Conservation (phyloP, 768 basidiomycete species). For the Hypholoma sublateritium region DNA sequence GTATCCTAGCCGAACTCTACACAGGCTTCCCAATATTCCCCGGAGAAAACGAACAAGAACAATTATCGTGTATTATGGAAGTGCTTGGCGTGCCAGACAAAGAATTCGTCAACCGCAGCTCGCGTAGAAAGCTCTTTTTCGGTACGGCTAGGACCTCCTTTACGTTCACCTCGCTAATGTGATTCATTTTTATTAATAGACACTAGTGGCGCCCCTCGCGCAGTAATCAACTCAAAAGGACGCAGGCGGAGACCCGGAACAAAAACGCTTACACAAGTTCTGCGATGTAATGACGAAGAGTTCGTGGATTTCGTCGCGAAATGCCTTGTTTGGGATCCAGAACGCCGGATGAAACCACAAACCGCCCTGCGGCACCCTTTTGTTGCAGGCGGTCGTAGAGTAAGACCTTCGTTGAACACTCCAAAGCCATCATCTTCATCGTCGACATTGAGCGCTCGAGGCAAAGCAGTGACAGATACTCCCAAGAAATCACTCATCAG, state of each 20-base stretch:
- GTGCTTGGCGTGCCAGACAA: constrained; percentile 95
- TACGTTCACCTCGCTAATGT: too few relatives aligned
- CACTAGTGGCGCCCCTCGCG: constrained; percentile 87
- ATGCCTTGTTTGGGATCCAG: constrained; percentile 98
- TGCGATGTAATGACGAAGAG: constrained; percentile 90
- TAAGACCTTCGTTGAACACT: constrained; percentile 44
- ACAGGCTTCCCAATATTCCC: constrained; percentile 99
- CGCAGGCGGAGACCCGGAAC: constrained; percentile 88
- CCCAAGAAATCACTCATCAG: constrained; percentile 91
- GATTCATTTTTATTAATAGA: constrained; percentile 46
- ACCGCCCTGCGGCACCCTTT: constrained; percentile 91
- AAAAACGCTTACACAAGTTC: constrained; percentile 85
- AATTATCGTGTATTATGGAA: constrained; percentile 99
- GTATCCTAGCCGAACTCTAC: constrained; percentile 95
- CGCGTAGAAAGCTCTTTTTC: constrained; percentile 93
- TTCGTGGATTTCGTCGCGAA: constrained; percentile 97
- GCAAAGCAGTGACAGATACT: constrained; percentile 59
- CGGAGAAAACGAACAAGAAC: constrained; percentile 98
- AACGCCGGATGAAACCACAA: constrained; percentile 91
- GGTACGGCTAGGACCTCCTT: constrained; percentile 48
- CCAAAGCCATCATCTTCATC: constrained; percentile 60
- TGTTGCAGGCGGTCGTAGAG: constrained; percentile 64
- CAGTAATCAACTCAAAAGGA: constrained; percentile 96
- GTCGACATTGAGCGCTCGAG: constrained; percentile 53
- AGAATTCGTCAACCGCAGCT: constrained; percentile 91